Evolutionary conservation across 2,329 filamentous ascomycete genomes (phyloP).

Genomic region (Daldinia sp.): DNA sequence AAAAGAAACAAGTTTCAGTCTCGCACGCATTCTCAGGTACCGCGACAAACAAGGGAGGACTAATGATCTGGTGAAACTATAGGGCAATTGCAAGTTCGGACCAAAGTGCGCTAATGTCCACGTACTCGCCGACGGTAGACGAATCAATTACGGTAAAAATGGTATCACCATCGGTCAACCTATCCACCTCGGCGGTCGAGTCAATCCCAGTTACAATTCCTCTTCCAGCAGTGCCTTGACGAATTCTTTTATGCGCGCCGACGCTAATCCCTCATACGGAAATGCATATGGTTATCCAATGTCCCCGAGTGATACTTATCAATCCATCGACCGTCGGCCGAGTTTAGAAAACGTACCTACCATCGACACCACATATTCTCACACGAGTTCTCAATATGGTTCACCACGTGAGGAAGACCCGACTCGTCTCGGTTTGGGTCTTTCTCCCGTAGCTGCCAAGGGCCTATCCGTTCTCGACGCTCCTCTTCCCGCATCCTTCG

Average conservation of each 20-base stretch:
- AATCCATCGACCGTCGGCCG: constrained; percentile 57
- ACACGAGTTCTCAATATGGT: constrained; percentile 72
- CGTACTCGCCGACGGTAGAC: constrained; percentile 89
- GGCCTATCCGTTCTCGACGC: constrained; percentile 91
- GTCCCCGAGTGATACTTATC: constrained; percentile 53
- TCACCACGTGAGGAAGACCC: constrained; percentile 78
- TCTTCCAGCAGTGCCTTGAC: constrained; percentile 75
- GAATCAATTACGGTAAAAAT: constrained; percentile 82
- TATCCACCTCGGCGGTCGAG: constrained; percentile 70
- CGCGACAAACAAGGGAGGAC: not conserved
- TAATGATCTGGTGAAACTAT: constrained; percentile 40
- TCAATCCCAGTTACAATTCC: constrained; percentile 67
- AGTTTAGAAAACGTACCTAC: constrained; percentile 66
- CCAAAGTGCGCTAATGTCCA: constrained; percentile 97
- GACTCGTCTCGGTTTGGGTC: constrained; percentile 70
- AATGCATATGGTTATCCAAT: constrained; percentile 52
- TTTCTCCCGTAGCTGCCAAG: constrained; percentile 77
- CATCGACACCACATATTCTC: constrained; percentile 67
- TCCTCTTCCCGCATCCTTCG: constrained; percentile 91
- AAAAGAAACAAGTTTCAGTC: not conserved
- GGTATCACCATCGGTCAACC: constrained; percentile 70
- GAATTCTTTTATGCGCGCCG: constrained; percentile 73
- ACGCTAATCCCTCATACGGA: constrained; percentile 58
- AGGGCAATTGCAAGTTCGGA: constrained; percentile 99
- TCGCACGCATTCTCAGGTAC: not conserved